A percentile compares a stretch with the other conserved stretches of the same genome.
Evolutionary conservation across 129 eudicot genomes (phyloP).

Genomic region (Logfia minima): DNA sequence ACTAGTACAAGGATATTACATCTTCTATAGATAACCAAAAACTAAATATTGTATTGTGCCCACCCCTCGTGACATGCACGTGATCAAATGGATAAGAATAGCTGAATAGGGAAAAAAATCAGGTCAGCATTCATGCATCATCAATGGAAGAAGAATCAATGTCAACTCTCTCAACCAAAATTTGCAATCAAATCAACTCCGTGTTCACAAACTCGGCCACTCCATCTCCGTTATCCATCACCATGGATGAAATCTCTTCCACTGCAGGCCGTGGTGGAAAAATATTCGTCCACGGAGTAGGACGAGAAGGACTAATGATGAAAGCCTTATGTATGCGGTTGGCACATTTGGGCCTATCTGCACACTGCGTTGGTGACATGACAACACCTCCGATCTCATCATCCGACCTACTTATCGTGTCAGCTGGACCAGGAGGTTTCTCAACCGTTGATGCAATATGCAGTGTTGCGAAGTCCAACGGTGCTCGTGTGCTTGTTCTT

Average conservation of each 20-base stretch:
- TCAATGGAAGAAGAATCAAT: conserved; percentile 34
- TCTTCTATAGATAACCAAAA: background rate
- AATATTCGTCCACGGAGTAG: conserved; percentile 84
- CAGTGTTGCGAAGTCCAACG: conserved; percentile 56
- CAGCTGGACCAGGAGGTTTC: conserved; percentile 95
- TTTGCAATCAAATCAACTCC: conserved; percentile 62
- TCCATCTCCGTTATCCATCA: conserved; percentile 50
- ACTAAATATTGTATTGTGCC: background rate
- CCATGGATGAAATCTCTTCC: conserved; percentile 55
- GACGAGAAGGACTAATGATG: conserved; percentile 91
- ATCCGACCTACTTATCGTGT: conserved; percentile 80
- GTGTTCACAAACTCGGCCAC: conserved; percentile 47
- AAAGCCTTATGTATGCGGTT: conserved; percentile 86
- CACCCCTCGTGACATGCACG: conserved; percentile 32
- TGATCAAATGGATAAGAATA: conserved; percentile 21
- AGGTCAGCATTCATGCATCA: background rate
- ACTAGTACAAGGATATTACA: background rate
- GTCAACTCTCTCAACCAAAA: conserved; percentile 54
- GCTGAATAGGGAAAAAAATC: background rate
- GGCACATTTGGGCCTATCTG: conserved; percentile 70
- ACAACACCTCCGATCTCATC: conserved; percentile 82
- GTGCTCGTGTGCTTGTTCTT: conserved; percentile 65
- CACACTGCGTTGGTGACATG: conserved; percentile 91
- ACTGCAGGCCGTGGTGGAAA: conserved; percentile 48
- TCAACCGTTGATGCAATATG: conserved; percentile 86